These are phyloP conservation scores for Linnemannia hyalina DNA, from an alignment of 192 early-diverging fungal genomes.

Conservation along the genomic window DNA sequence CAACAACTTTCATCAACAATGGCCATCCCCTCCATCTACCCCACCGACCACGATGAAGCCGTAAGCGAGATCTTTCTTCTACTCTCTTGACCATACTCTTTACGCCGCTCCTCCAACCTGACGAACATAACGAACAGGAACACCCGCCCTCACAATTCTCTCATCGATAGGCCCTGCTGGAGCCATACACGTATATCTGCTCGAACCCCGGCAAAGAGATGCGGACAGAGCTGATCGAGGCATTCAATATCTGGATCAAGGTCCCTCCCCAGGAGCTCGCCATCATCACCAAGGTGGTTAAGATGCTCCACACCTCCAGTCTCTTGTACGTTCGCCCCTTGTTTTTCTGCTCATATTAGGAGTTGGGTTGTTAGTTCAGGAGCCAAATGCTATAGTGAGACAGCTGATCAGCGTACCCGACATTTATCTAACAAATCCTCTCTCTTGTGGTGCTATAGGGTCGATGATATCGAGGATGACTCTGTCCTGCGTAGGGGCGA, in stretches of 20 bases:
- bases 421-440: background rate
- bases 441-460: slow-evolving; percentile 55
- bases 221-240: slow-evolving; percentile 89
- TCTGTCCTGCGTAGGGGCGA: slow-evolving; percentile 90
- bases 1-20: slow-evolving; percentile 1
- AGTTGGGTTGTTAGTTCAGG: background rate
- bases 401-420: background rate
- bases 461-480: slow-evolving; percentile 98
- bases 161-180: slow-evolving; percentile 81
- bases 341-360: background rate
- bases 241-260: slow-evolving; percentile 92
- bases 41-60: slow-evolving; percentile 33
- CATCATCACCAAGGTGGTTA: slow-evolving; percentile 84
- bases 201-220: slow-evolving; percentile 94
- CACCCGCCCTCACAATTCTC: background rate
- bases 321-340: slow-evolving; percentile 75
- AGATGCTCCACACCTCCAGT: slow-evolving; percentile 96
- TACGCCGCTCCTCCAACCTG: background rate
- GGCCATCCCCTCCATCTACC: slow-evolving; percentile 35
- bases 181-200: slow-evolving; percentile 92
- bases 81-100: background rate
- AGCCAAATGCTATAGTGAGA: background rate
- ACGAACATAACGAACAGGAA: too few relatives aligned
- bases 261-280: slow-evolving; percentile 76
- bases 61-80: background rate